A percentile compares a stretch with the other conserved stretches of the same genome.
phyloP scores from a whole-genome alignment of 768 basidiomycete species.

The Gloeophyllum trabeum region DNA sequence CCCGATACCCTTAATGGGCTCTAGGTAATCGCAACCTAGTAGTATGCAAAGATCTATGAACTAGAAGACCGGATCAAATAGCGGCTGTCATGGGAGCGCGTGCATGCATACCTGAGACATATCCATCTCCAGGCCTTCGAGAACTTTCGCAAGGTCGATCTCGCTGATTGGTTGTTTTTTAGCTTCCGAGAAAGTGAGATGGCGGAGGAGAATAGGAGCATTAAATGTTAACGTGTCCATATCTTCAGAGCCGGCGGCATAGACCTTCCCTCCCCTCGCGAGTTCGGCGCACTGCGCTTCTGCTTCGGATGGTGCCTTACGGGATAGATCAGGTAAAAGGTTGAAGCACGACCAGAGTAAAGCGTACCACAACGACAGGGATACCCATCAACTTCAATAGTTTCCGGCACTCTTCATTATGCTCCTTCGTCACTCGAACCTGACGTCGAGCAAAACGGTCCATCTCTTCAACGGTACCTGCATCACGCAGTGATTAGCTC shows the following conservation, averaged over 20 bases:
- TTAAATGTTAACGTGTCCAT: slow-evolving; percentile 99
- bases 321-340: slow-evolving; percentile 1
- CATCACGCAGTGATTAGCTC: neutral
- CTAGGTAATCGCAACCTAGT: slow-evolving; percentile 96
- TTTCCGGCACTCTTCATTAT: slow-evolving; percentile 90
- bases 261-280: slow-evolving; percentile 94
- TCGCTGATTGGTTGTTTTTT: slow-evolving; percentile 95
- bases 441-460: slow-evolving; percentile 84
- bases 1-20: slow-evolving; percentile 95
- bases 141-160: slow-evolving; percentile 69
- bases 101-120: slow-evolving; percentile 65
- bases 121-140: slow-evolving; percentile 84
- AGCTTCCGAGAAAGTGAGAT: slow-evolving; percentile 96
- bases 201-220: slow-evolving; percentile 84
- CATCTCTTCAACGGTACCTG: slow-evolving; percentile 83
- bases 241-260: slow-evolving; percentile 96
- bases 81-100: neutral
- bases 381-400: slow-evolving; percentile 94
- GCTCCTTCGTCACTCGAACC: slow-evolving; percentile 90
- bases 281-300: slow-evolving; percentile 99
- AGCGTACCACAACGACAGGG: slow-evolving; percentile 78
- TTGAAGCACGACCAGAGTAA: neutral
- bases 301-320: slow-evolving; percentile 92
- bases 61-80: slow-evolving; percentile 24
- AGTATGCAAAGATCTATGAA: slow-evolving; percentile 96